Percentiles rank a stretch among this genome's conserved stretches.
These are phyloP conservation scores for Amaranthus cruentus DNA, from an alignment of 148 eudicot species.

Conservation along the genomic window DNA sequence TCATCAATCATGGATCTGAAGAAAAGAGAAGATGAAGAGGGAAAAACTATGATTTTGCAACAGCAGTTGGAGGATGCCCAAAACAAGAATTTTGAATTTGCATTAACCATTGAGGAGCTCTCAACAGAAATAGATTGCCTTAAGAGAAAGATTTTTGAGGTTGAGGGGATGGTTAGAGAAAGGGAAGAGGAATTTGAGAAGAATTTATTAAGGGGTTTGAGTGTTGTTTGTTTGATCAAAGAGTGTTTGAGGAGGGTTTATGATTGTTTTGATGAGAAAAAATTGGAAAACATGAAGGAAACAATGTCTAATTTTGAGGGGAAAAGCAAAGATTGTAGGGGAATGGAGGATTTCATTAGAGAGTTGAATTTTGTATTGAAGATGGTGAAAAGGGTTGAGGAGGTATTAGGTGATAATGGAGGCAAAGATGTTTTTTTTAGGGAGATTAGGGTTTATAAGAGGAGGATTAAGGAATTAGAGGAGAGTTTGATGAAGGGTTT, in stretches of 20 bases:
- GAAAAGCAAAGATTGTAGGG: constrained; percentile 9
- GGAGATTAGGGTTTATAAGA: constrained; percentile 27
- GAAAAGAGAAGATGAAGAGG: constrained; percentile 22
- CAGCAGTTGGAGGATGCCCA: constrained; percentile 29
- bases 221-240: constrained; percentile 24
- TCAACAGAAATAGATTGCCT: constrained; percentile 30
- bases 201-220: constrained; percentile 17
- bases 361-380: constrained; percentile 24
- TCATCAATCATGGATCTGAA: constrained; percentile 23
- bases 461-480: constrained; percentile 17
- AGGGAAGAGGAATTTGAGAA: constrained; percentile 27
- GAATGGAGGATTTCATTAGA: constrained; percentile 13
- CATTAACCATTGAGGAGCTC: constrained; percentile 23
- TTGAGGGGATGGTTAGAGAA: constrained; percentile 15
- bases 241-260: constrained; percentile 32
- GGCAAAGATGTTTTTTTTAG: constrained; percentile 15
- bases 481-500: constrained; percentile 12
- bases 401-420: constrained; percentile 23
- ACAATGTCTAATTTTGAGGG: constrained; percentile 7
- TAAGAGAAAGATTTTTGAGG: constrained; percentile 21
- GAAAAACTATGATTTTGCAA: constrained; percentile 19
- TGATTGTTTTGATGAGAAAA: constrained; percentile 20
- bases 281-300: constrained; percentile 4
- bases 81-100: constrained; percentile 20
- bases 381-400: constrained; percentile 21